Base-by-base conservation (phyloP, 305 asterid genomes). In the Solanum hybrid region DNA sequence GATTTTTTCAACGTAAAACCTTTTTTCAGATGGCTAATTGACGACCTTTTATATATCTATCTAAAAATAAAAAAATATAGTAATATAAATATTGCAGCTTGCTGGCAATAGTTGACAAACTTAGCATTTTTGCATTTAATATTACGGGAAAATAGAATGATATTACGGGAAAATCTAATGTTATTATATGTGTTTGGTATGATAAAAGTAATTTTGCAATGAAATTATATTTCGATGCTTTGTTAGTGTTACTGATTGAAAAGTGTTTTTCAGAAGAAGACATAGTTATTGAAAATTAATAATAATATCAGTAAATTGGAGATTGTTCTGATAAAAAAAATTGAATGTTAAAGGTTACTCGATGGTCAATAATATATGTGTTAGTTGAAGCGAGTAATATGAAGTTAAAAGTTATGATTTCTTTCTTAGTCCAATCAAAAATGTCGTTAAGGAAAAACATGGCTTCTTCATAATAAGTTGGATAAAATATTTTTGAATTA, bases 71-170 rank as follows among this genome's bases (percentile, higher is more conserved):
- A 31, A 40, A 40, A 11, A 60, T 56, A 20, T 20, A 29, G 42
- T 20, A 12, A 85, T 31, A 51, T 32, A 85, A 51, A 56, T 26
- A 22, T n/a, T 60, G 77, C 56, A 85, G n/a, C 46, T 56, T 85
- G 88, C 77, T 85, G 88, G 77, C 76, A 60, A 60, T 22, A 32
- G 76, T n/a, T 60, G 88, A 22, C 77, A 32, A 56, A 11, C 14
- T 84, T 32, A 31, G 22, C 14, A 24, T 79, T 79, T 79, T 79
- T 42, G 37, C 31, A 6, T 85, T 56, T 85, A 3, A 32, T 32
- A 85, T 60, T 60, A 56, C 1, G 5, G n/a, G 4, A 17, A 56
- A 85, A 85, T 85, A 37, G 0, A 10, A 37, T 85, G 14, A 32
- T 34, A 85, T 60, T 60, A 56, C 1, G 3, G n/a, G 4, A 20